Percentiles rank a stretch among this genome's conserved stretches.
Evolutionary conservation across 495 filamentous ascomycete species (phyloP).

Genomic region (Choiromyces venosus): DNA sequence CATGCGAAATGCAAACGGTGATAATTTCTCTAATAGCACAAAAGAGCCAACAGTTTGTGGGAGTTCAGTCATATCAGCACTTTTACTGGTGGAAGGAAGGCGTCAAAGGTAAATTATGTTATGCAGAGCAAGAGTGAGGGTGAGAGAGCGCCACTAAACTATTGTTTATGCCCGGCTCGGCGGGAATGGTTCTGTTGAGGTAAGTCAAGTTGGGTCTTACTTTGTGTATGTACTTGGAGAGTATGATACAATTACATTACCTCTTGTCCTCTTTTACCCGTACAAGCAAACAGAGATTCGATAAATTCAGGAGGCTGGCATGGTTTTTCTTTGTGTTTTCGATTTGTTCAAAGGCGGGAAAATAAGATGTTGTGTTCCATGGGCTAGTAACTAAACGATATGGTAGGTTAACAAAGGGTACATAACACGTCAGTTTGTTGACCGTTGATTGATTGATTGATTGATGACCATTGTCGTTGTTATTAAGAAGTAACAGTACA

Average conservation of each 20-base stretch:
- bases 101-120: not conserved
- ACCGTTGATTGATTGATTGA: not conserved
- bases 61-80: not conserved
- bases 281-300: not conserved
- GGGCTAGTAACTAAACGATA: not conserved
- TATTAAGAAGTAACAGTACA: not conserved
- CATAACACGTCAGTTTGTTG: not conserved
- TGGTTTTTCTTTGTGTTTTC: no score
- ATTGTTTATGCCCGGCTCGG: not conserved
- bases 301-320: not conserved
- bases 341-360: not conserved
- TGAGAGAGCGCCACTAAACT: not conserved
- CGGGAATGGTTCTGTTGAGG: not conserved
- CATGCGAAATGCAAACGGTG: not conserved
- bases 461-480: not conserved
- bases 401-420: not conserved
- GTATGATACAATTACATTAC: not conserved
- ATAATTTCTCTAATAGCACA: not conserved
- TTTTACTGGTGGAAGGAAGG: not conserved
- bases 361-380: not conserved
- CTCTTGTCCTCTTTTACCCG: not conserved
- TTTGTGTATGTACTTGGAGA: not conserved
- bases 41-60: not conserved
- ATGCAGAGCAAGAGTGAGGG: no score
- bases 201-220: not conserved